Evolutionary conservation across 352 stramenopile species (phyloP).

Genomic region (Thraustochytrium sp.): DNA sequence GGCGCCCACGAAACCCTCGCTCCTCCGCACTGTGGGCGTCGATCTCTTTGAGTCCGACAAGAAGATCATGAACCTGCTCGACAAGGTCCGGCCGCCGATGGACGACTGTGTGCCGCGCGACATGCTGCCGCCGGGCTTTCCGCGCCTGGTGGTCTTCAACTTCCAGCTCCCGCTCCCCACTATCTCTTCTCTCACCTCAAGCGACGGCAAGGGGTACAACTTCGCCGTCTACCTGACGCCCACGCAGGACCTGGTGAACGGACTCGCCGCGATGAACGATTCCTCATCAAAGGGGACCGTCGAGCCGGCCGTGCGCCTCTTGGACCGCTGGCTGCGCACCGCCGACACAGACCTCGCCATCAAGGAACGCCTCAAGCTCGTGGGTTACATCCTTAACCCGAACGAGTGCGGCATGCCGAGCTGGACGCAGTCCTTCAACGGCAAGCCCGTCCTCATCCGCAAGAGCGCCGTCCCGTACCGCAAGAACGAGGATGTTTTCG

Average conservation of each 20-base stretch:
- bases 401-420: conserved; percentile 29
- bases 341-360: not conserved
- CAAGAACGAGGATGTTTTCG: not conserved
- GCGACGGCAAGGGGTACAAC: conserved; percentile 29
- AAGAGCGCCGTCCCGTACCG: conserved; percentile 6
- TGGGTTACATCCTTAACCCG: conserved; percentile 36
- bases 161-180: conserved; percentile 7
- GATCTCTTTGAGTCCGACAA: conserved; percentile 11
- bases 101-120: not conserved
- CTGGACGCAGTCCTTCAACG: conserved; percentile 33
- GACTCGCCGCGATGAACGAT: not conserved
- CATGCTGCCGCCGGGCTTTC: not conserved
- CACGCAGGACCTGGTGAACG: not conserved
- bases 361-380: conserved; percentile 41
- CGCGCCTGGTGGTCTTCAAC: conserved; percentile 34
- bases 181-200: not conserved
- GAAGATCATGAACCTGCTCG: conserved; percentile 27
- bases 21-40: conserved; percentile 39
- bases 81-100: conserved; percentile 17
- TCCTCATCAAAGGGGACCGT: not conserved
- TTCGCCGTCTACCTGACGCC: conserved; percentile 24
- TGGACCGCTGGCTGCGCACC: conserved; percentile 28
- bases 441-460: conserved; percentile 32
- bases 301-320: not conserved
- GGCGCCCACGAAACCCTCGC: not conserved